Evolutionary conservation across 1,139 yeast species (phyloP), one percentile per base, ranked within the genome.

Genomic region (Blastobotrys persicus): DNA sequence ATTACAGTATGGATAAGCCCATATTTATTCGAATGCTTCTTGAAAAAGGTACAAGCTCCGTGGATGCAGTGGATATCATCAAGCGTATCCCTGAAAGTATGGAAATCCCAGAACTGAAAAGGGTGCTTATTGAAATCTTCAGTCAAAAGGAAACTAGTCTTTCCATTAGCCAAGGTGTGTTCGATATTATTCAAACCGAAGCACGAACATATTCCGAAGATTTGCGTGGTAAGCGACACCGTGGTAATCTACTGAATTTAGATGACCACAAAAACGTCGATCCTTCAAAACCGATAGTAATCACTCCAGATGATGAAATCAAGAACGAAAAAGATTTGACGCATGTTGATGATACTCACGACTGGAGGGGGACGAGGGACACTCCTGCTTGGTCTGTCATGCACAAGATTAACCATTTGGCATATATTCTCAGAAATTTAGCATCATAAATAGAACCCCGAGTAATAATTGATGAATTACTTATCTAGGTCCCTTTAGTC

Each of bases 1-100:
- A 79, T 14, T 82, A 84, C 63, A 83, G 96, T 16, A 75, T 84
- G 70, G 75, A 77, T 41, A 81, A 82, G 58, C 94, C 96, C 0
- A 72, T 74, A 13, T 89, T 88, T 63, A 83, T 91, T 48, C 79
- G 80, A 54, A 85, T 87, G 2, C 72, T 92, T 46, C 76, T 92
- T 50, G 84, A 85, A 54, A 75, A 80, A 48, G 53, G 49, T 4
- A 42, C 44, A 3, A 84, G 81, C 39, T 61, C 72, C 49, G 82
- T 88, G 51, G 85, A 85, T 58, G 89, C 95, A 0, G 75, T 83
- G 9, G 76, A 78, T 1, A 82, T 91, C 12, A 71, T 91, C 37
- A 73, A 78, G 52, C 72, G 81, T 35, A 83, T 91, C 56, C 88
- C 94, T 0, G 69, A 70, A 3, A 72, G 78, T 13, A 74, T 85